Evolutionary conservation across 2,329 filamentous ascomycete species (phyloP).

Genomic region (Aspergillus neotritici): DNA sequence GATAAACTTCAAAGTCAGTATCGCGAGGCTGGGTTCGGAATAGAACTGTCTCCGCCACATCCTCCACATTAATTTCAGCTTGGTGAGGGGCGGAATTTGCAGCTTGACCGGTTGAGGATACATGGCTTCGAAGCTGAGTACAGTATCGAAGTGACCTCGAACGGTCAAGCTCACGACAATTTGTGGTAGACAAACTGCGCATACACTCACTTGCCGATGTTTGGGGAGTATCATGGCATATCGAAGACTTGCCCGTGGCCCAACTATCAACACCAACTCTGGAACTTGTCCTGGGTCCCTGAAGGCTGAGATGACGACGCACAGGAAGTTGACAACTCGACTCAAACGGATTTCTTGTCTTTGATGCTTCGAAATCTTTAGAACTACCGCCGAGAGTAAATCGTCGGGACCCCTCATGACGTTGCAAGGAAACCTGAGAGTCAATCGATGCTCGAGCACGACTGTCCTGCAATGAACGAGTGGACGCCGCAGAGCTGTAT

Average conservation of each 20-base stretch:
- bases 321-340: conserved; percentile 7
- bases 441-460: conserved; percentile 21
- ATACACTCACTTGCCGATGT: conserved; percentile 1
- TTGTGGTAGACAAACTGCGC: conserved; percentile 11
- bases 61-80: not conserved
- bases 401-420: conserved; percentile 4
- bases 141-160: conserved; percentile 9
- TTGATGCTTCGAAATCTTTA: conserved; percentile 5
- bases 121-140: conserved; percentile 10
- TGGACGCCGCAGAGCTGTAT: conserved; percentile 34
- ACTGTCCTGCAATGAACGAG: conserved; percentile 23
- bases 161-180: not conserved
- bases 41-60: not conserved
- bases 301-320: conserved; percentile 17
- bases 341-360: not conserved
- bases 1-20: too few species aligned
- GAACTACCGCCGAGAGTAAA: conserved; percentile 16
- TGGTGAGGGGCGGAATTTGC: not conserved
- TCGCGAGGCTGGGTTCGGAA: too few species aligned
- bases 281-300: conserved; percentile 8
- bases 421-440: conserved; percentile 19
- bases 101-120: not conserved
- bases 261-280: conserved; percentile 13
- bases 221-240: conserved; percentile 12
- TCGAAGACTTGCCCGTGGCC: conserved; percentile 8